These are phyloP conservation scores for Ceratobasidium sp. DNA, from an alignment of 1,284 basidiomycete genomes.

Conservation along the genomic window DNA sequence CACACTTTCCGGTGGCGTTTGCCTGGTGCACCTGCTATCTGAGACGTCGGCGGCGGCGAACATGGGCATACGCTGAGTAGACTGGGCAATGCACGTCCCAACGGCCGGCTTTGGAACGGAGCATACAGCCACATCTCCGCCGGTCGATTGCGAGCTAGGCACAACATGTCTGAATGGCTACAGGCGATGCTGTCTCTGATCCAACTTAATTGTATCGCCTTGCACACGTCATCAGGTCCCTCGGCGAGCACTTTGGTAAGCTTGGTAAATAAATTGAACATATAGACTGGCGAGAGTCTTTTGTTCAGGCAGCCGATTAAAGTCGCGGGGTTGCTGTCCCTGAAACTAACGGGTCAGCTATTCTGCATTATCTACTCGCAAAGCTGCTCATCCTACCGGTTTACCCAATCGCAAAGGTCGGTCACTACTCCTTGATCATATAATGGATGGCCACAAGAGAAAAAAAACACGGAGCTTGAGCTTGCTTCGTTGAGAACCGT, in stretches of 20 bases:
- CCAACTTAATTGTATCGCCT: not conserved
- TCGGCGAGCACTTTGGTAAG: not conserved
- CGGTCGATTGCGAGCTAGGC: not conserved
- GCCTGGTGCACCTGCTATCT: not conserved
- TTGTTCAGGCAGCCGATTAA: slow-evolving; percentile 12
- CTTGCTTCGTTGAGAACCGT: not conserved
- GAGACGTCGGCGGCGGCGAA: not conserved
- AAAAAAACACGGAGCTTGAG: not conserved
- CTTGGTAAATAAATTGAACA: not conserved
- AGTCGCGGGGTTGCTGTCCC: not conserved
- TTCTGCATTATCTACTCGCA: no score
- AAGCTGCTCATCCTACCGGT: not conserved
- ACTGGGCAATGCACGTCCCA: slow-evolving; percentile 16
- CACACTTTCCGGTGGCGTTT: slow-evolving; percentile 4
- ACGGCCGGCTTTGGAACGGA: slow-evolving; percentile 22
- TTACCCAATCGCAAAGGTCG: not conserved
- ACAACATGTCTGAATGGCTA: slow-evolving; percentile 10
- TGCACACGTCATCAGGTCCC: not conserved
- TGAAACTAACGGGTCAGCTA: no score
- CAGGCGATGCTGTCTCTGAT: not conserved
- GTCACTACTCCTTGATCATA: slow-evolving; percentile 3
- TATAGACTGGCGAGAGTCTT: not conserved
- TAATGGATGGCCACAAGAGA: slow-evolving; percentile 21
- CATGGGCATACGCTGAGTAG: slow-evolving; percentile 21
- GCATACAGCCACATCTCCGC: slow-evolving; percentile 24